Evolutionary conservation across 805 yeast species (phyloP), one percentile per base, ranked within the genome.

Genomic region (Myxozyma melibiosi): DNA sequence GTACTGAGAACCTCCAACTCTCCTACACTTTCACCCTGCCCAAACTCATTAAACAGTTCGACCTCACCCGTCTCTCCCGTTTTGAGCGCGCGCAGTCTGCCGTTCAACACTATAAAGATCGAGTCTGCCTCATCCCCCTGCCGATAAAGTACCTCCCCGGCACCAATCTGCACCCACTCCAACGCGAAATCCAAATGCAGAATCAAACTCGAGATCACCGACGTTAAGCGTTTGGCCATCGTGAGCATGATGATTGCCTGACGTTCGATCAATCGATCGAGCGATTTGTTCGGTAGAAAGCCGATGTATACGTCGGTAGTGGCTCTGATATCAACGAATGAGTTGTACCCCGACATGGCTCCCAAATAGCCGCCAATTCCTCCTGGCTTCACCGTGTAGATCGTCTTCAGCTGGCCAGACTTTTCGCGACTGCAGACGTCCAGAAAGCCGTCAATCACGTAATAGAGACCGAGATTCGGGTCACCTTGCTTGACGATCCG

Each of bases 1-100:
- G 34, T 90, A 0, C 96, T 90, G 60, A 92, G 76, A 2, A 92
- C 97, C 70, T 92, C 99, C 7, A 94, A 86, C 71, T 92, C 98
- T 2, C 98, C 99, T 58, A 94, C 80, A 39, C 96, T 87, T 65
- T 90, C 95, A 5, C 97, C 97, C 70, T 90, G 96, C 1, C 97
- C 96, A 67, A 83, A 85, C 68, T 92, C 99, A 1, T 86, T 88
- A 14, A 84, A 65, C 1, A 83, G 66, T 14, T 63, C 62, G 14
- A 34, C 48, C 7, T 59, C 57, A 16, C 55, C 62, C 9, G 46
- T 49, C 11, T 46, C 57, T 13, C 67, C 68, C 4, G 45, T 39
- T 4, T 48, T 40, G 2, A 84, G 75, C 3, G 90, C 86, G 45
- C 97, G 76, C 62, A 91, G 78, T 51, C 98, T 79, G 4, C 98